These are phyloP conservation scores for Omphalotus guepiniiformis DNA, from an alignment of 768 basidiomycete genomes.

Conservation along the genomic window DNA sequence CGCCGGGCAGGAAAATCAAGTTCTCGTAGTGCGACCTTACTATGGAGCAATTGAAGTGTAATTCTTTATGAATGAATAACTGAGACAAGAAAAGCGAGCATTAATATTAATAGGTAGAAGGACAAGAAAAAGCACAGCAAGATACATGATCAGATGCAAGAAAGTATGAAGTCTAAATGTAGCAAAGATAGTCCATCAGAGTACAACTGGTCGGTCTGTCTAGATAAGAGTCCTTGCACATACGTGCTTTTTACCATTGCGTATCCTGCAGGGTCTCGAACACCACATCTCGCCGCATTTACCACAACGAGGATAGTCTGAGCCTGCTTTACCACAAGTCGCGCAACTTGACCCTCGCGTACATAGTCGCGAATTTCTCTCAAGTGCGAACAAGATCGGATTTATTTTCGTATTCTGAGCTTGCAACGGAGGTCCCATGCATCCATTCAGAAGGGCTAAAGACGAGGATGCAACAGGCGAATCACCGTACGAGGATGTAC, in stretches of 20 bases:
- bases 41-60: not conserved
- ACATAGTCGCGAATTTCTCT: conserved; percentile 50
- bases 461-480: conserved; percentile 20
- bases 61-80: not conserved
- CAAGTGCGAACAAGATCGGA: conserved; percentile 47
- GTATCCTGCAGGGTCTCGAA: conserved; percentile 55
- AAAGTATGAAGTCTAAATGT: not conserved
- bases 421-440: conserved; percentile 5
- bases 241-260: conserved; percentile 47
- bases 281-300: conserved; percentile 62
- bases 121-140: not conserved
- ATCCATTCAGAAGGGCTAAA: conserved; percentile 11
- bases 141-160: not conserved
- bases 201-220: not conserved
- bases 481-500: conserved; percentile 29
- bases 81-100: not conserved
- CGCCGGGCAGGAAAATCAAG: conserved; percentile 79
- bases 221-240: no score
- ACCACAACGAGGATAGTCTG: conserved; percentile 58
- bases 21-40: conserved; percentile 34
- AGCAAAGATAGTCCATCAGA: not conserved
- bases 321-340: conserved; percentile 48
- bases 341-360: conserved; percentile 36
- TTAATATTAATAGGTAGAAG: not conserved
- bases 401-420: conserved; percentile 25